Evolutionary conservation across 352 stramenopile species (phyloP), one percentile per base, ranked within the genome.

Genomic region (Globisporangium irregulare): DNA sequence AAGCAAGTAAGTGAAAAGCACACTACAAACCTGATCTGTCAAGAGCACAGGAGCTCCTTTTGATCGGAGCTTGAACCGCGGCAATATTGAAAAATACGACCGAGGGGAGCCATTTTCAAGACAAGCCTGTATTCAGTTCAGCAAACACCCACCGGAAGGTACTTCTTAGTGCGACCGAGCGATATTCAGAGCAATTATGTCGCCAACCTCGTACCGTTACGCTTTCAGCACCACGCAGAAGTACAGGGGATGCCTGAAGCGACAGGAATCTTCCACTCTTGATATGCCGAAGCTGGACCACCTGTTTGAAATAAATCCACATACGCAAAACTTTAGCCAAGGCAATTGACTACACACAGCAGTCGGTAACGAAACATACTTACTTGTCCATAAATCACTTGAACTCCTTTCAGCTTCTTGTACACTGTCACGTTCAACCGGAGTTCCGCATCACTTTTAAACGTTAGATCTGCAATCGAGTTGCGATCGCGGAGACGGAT

Each of bases 361-460:
- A 27, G 29, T 15, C 29, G 20, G 27, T 29, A 9, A 6, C 27
- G 25, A 58, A 2, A 24, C 24, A 55, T 41, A 38, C 27, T 32
- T 67, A 90, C 84, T 62, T 92, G 81, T 55, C 84, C 84, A 22
- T 92, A 92, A 8, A 81, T 84, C 20, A 92, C 81, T 63, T 84
- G 77, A 0, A 72, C 77, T 3, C 82, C 82, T 59, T 77, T 76
- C 38, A 90, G 69, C 32, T 90, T 89, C 68, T 86, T 81, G 75
- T 91, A 89, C 77, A 84, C 87, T 41, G 81, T 87, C 9, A 78
- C 73, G 63, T 92, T 92, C n/a, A 92, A 66, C 9, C 84, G 73
- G 1, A 71, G 73, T 64, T 92, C 82, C 7, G 84, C 81, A 50
- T 89, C 78, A 43, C 84, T 90, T 63, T 91, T 91, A 41, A 91